Conservation (phyloP, 805 yeast species). For the Debaryomyces prosopidis region DNA sequence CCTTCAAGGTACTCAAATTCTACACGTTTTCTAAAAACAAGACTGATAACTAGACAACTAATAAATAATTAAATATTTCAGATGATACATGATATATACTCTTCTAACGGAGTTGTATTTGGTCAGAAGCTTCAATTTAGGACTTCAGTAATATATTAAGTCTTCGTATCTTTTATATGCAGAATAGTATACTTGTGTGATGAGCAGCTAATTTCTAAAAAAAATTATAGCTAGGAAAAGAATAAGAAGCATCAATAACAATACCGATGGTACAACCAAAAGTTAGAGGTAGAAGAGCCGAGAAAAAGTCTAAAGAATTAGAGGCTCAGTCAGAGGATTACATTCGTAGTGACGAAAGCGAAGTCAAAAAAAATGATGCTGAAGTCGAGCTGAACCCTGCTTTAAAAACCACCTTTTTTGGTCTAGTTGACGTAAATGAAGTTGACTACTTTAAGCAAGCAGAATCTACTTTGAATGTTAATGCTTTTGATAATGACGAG, state of each 20-base stretch:
- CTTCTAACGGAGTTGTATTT: too few relatives aligned
- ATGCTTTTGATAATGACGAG: constrained; percentile 72
- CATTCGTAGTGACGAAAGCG: constrained; percentile 1
- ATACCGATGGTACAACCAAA: constrained; percentile 18
- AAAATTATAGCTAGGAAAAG: constrained; percentile 1
- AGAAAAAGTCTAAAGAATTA: constrained; percentile 25
- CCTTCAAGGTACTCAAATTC: too few relatives aligned
- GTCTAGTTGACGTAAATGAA: constrained; percentile 81
- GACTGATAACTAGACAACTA: too few relatives aligned
- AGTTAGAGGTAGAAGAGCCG: constrained; percentile 46
- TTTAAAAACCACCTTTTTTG: constrained; percentile 56
- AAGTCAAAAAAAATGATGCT: constrained; percentile 5
- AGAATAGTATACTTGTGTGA: not conserved
- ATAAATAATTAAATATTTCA: too few relatives aligned
- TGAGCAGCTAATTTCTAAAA: constrained; percentile 3
- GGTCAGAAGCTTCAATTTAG: too few relatives aligned
- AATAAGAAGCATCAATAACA: constrained; percentile 1
- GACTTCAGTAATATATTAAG: not conserved
- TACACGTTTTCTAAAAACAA: too few relatives aligned
- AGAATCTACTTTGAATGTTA: constrained; percentile 78
- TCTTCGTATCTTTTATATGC: not conserved
- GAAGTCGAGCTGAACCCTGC: constrained; percentile 7
- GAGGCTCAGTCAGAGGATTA: constrained; percentile 3
- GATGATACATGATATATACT: too few relatives aligned
- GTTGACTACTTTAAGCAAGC: constrained; percentile 91